phyloP scores from a whole-genome alignment of 2,329 filamentous ascomycete species.

The Seiridium unicorne region DNA sequence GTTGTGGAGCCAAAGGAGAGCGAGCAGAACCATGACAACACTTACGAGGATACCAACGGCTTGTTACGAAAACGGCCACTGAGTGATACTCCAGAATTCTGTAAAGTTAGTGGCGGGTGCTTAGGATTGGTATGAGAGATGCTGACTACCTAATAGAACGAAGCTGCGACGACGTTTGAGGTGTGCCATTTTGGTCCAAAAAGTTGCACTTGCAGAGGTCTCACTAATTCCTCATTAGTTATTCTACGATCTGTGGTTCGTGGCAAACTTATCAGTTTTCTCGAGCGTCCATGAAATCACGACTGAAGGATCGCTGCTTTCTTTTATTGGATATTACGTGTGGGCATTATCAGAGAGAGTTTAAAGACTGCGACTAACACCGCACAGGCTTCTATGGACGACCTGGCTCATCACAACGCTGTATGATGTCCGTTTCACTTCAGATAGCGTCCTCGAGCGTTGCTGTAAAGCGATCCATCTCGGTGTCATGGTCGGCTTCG shows the following conservation, averaged over 20 bases:
- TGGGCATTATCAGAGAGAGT: conserved; percentile 10
- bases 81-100: conserved; percentile 15
- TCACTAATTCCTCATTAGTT: conserved; percentile 35
- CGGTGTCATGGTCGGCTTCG: conserved; percentile 64
- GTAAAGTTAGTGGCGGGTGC: conserved; percentile 13
- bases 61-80: conserved; percentile 5
- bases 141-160: not conserved
- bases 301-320: conserved; percentile 16
- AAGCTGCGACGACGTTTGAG: conserved; percentile 7
- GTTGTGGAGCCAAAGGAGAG: conserved; percentile 14
- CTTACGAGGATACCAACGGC: not conserved
- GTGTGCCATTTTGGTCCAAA: conserved; percentile 2
- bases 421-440: conserved; percentile 65
- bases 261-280: conserved; percentile 65
- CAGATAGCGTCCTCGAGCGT: conserved; percentile 64
- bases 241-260: conserved; percentile 61
- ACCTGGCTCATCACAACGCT: conserved; percentile 66
- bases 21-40: not conserved
- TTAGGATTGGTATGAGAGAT: too few species aligned
- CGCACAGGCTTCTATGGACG: conserved; percentile 57
- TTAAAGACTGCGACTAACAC: not conserved
- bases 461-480: conserved; percentile 58
- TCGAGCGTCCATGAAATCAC: conserved; percentile 38
- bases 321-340: conserved; percentile 55
- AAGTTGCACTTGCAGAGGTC: conserved; percentile 9